These are phyloP conservation scores for Limnanthes douglasii DNA, from an alignment of 345 rosid species.

Conservation along the genomic window DNA sequence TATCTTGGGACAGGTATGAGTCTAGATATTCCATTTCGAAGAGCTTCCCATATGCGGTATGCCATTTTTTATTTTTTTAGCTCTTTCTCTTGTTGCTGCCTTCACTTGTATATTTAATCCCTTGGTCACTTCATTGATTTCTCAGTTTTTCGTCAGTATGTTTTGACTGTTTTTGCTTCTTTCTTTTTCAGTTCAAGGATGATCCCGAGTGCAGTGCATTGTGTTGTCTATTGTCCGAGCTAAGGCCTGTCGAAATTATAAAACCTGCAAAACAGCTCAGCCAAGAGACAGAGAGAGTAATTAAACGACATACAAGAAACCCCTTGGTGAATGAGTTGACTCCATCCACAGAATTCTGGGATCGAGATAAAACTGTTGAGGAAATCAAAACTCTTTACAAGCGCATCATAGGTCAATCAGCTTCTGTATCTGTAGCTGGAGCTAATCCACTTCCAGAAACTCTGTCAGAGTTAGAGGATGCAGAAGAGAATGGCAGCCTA, in stretches of 20 bases:
- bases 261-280: constrained; percentile 65
- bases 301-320: constrained; percentile 72
- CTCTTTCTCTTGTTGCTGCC: constrained; percentile 2
- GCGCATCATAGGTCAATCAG: constrained; percentile 19
- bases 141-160: not conserved
- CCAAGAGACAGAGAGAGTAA: constrained; percentile 57
- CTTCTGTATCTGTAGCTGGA: constrained; percentile 19
- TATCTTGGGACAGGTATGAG: constrained; percentile 69
- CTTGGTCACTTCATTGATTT: constrained; percentile 4
- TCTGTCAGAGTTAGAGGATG: constrained; percentile 36
- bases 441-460: constrained; percentile 33
- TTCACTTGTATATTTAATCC: not conserved
- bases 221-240: constrained; percentile 66
- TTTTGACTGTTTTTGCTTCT: constrained; percentile 4
- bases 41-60: not conserved
- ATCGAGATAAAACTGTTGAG: constrained; percentile 55
- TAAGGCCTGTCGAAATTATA: constrained; percentile 89
- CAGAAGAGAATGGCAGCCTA: constrained; percentile 35
- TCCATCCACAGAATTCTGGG: constrained; percentile 79
- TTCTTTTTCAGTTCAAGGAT: constrained; percentile 53
- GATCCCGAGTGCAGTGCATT: constrained; percentile 68
- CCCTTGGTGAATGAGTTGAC: constrained; percentile 75
- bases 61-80: constrained; percentile 3
- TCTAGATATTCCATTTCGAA: constrained; percentile 5
- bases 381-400: constrained; percentile 45